phyloP scores from a whole-genome alignment of 805 yeast species.

The Sugiyamaella lignohabitans region DNA sequence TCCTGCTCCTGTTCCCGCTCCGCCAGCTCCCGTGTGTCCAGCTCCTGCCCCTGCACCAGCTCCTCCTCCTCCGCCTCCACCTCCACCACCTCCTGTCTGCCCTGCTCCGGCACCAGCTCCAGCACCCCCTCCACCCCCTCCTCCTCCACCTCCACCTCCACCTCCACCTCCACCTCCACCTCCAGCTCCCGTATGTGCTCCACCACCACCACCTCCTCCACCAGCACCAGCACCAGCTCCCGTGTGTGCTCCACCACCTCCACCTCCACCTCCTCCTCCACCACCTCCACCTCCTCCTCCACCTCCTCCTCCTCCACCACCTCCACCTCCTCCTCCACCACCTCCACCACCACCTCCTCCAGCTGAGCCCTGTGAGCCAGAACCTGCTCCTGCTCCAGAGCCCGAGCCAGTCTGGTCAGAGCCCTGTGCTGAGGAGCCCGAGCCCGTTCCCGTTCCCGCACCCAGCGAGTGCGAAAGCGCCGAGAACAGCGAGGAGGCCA shows the following conservation, averaged over 20 bases:
- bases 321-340: slow-evolving; percentile 7
- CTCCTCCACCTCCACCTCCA: slow-evolving; percentile 10
- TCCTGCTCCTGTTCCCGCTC: slow-evolving; percentile 9
- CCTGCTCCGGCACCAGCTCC: slow-evolving; percentile 13
- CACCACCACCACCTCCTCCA: slow-evolving; percentile 2
- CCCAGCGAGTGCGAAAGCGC: no score
- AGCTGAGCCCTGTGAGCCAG: slow-evolving; percentile 4
- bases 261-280: slow-evolving; percentile 6
- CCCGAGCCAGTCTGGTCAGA: not conserved
- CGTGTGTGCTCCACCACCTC: slow-evolving; percentile 11
- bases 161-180: slow-evolving; percentile 7
- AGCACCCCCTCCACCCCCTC: slow-evolving; percentile 10
- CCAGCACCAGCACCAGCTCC: slow-evolving; percentile 9
- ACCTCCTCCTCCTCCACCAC: slow-evolving; percentile 10
- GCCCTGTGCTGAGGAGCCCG: not conserved
- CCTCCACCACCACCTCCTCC: slow-evolving; percentile 9
- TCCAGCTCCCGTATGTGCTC: slow-evolving; percentile 8
- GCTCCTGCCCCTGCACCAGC: slow-evolving; percentile 8
- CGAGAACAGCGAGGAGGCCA: no score
- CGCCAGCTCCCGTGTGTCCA: slow-evolving; percentile 4
- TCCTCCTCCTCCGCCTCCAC: slow-evolving; percentile 7
- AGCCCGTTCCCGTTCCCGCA: not conserved
- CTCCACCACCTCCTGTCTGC: slow-evolving; percentile 9
- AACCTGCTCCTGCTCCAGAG: slow-evolving; percentile 6
- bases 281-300: slow-evolving; percentile 10